Conservation (phyloP, 2,329 filamentous ascomycete genomes). For the Curvularia hawaiiensis region DNA sequence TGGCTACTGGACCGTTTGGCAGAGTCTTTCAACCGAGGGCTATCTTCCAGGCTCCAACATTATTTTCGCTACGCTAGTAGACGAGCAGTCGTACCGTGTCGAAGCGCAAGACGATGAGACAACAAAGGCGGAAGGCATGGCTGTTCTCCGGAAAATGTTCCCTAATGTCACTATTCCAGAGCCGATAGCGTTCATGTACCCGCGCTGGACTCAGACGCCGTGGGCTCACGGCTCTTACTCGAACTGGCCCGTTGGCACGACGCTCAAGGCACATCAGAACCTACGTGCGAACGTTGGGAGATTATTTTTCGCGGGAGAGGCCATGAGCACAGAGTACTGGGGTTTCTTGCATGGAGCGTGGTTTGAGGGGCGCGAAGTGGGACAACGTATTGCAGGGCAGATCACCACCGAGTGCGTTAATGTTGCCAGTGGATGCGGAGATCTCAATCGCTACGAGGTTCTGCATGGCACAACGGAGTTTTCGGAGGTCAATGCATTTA, state of each 20-base stretch:
- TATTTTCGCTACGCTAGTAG: conserved; percentile 68
- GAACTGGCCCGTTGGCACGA: conserved; percentile 69
- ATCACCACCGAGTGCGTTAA: conserved; percentile 34
- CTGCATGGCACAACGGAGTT: conserved; percentile 39
- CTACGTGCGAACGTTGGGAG: conserved; percentile 66
- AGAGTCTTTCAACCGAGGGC: conserved; percentile 63
- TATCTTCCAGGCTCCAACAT: conserved; percentile 68
- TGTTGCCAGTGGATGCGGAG: conserved; percentile 32
- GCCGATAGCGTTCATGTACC: conserved; percentile 65
- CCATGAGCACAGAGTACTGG: conserved; percentile 66
- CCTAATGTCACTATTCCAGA: conserved; percentile 62
- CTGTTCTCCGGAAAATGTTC: conserved; percentile 66
- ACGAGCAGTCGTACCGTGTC: conserved; percentile 60
- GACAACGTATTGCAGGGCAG: conserved; percentile 37
- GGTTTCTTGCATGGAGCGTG: conserved; percentile 64
- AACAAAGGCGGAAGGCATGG: conserved; percentile 62
- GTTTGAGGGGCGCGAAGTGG: conserved; percentile 45
- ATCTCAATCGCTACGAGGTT: conserved; percentile 35
- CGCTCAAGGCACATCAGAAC: conserved; percentile 70
- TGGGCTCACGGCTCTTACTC: conserved; percentile 67
- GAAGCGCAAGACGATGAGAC: conserved; percentile 65
- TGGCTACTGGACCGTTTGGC: conserved; percentile 66
- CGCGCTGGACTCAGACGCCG: conserved; percentile 59
- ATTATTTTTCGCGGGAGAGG: conserved; percentile 70
- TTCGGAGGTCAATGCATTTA: conserved; percentile 35